phyloP scores from a whole-genome alignment of 768 basidiomycete species.

The Suillus placidus region DNA sequence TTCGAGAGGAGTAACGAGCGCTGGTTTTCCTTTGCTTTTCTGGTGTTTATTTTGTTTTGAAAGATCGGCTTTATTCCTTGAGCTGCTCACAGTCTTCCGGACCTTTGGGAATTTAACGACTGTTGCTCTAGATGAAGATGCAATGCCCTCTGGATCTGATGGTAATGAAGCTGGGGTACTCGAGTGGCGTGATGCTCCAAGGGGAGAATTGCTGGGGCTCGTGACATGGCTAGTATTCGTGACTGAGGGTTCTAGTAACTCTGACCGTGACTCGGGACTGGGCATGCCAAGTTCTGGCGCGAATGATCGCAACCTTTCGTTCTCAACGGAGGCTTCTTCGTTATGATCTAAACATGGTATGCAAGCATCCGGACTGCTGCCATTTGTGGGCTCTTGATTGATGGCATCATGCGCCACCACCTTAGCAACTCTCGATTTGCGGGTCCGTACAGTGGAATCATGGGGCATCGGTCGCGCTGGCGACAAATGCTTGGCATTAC shows the following conservation, averaged over 20 bases:
- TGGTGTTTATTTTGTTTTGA: constrained; percentile 17
- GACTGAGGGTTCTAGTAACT: background rate
- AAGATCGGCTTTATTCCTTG: constrained; percentile 14
- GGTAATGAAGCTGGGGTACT: background rate
- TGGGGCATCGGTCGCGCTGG: background rate
- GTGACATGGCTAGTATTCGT: constrained; percentile 23
- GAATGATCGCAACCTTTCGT: background rate
- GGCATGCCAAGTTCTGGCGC: background rate
- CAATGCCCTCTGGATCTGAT: constrained; percentile 5
- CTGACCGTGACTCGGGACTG: background rate
- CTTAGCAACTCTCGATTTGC: background rate
- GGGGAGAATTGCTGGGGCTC: constrained; percentile 18
- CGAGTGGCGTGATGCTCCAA: background rate
- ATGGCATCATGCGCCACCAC: background rate
- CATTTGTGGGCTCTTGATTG: background rate
- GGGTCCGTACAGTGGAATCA: background rate
- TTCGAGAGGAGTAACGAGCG: constrained; percentile 50
- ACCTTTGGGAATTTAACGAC: constrained; percentile 8
- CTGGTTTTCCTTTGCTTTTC: constrained; percentile 44
- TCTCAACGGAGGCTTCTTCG: background rate
- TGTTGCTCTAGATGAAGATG: background rate
- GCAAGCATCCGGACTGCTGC: background rate
- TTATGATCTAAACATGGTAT: background rate
- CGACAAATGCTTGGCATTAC: background rate
- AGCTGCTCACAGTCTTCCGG: constrained; percentile 29